A percentile compares a stretch with the other conserved stretches of the same genome.
Conservation (phyloP, 352 stramenopile species). For the Elongisporangium undulatum region DNA sequence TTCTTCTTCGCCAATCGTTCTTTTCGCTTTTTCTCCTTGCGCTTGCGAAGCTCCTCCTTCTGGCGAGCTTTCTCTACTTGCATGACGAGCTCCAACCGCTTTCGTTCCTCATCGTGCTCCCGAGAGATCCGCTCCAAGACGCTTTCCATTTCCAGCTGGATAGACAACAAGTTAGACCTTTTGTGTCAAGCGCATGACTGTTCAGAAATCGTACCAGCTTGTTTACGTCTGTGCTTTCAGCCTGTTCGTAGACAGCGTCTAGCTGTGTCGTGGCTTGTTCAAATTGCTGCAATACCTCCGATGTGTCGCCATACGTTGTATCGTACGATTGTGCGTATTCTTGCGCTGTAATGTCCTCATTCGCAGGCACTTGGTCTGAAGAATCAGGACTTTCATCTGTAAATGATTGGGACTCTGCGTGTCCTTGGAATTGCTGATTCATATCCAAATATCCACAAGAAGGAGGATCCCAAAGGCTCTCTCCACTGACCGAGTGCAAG, state of each 20-base stretch:
- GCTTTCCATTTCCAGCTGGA: conserved; percentile 50
- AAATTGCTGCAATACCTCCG: conserved; percentile 8
- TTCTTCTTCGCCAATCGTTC: conserved; percentile 51
- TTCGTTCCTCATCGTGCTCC: conserved; percentile 62
- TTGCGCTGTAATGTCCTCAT: not conserved
- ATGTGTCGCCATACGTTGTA: not conserved
- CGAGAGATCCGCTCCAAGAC: conserved; percentile 57
- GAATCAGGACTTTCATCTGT: conserved; percentile 2
- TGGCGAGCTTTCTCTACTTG: conserved; percentile 62
- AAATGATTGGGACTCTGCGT: conserved; percentile 9
- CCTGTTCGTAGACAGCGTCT: conserved; percentile 20
- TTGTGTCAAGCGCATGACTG: not conserved
- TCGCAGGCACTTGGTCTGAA: not conserved
- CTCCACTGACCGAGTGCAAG: conserved; percentile 42
- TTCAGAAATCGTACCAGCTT: conserved; percentile 15
- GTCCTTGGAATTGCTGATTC: conserved; percentile 48
- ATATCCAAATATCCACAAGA: conserved; percentile 53
- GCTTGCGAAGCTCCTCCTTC: conserved; percentile 58
- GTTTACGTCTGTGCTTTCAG: conserved; percentile 9
- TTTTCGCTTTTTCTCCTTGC: conserved; percentile 59
- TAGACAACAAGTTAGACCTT: not conserved
- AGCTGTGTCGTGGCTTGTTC: conserved; percentile 26
- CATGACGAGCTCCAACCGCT: conserved; percentile 55
- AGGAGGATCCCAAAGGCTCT: conserved; percentile 63
- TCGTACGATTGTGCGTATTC: not conserved